phyloP scores from a whole-genome alignment of 768 basidiomycete species.

The Suillus subaureus region DNA sequence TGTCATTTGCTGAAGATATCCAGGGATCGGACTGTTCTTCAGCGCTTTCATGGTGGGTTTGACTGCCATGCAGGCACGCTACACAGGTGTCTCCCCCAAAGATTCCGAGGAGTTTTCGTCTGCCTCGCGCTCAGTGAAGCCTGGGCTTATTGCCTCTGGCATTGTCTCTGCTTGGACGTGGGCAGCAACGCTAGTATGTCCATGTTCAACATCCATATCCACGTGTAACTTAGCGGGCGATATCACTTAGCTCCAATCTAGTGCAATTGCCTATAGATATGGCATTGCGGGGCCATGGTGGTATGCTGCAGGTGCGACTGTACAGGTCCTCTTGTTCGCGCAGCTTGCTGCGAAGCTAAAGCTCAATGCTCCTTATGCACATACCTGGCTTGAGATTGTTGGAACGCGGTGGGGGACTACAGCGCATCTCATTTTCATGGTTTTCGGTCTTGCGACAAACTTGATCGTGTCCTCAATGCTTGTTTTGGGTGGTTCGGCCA shows the following conservation, averaged over 20 bases:
- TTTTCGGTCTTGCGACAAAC: conserved; percentile 92
- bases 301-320: conserved; percentile 89
- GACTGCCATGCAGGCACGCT: conserved; percentile 81
- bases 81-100: conserved; percentile 78
- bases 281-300: conserved; percentile 89
- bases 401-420: conserved; percentile 75
- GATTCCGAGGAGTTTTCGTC: conserved; percentile 84
- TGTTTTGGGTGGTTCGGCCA: conserved; percentile 81
- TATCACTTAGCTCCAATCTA: conserved; percentile 64
- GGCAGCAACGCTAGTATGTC: conserved; percentile 69
- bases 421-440: conserved; percentile 85
- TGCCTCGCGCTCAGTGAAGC: conserved; percentile 83
- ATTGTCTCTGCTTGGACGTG: conserved; percentile 96
- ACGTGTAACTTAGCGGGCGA: conserved; percentile 2
- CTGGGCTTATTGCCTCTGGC: conserved; percentile 89
- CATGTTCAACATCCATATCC: background rate
- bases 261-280: conserved; percentile 83
- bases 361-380: conserved; percentile 84
- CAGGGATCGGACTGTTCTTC: conserved; percentile 89
- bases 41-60: conserved; percentile 77
- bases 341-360: conserved; percentile 91
- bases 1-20: conserved; percentile 5
- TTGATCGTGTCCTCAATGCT: conserved; percentile 90
- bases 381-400: conserved; percentile 90
- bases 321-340: conserved; percentile 91